Evolutionary conservation across 108 stramenopile species (phyloP), one percentile per base, ranked within the genome.

Genomic region (Fragilariopsis cylindrus): DNA sequence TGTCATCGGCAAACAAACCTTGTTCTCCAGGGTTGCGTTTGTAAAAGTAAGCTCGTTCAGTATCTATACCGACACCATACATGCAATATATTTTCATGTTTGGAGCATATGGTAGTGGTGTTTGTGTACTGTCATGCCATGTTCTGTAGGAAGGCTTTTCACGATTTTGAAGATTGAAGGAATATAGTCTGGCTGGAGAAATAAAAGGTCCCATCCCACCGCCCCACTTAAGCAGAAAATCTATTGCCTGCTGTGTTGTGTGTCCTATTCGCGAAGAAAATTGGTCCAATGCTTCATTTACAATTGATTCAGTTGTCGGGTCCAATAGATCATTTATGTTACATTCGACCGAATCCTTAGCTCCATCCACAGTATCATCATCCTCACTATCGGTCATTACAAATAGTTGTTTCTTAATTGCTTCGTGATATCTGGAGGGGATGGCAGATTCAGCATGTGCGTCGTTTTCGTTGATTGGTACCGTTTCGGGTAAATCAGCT

Each of bases 31-130:
- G 54, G 60, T 92, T 84, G 43, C 81, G 80, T 69, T 91, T 85
- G 76, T 95, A 95, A 68, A 83, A 87, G 72, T 93, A 97, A 3
- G 87, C 82, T 7, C 87, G 81, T 74, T 96, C 95, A 3, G 96
- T 92, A 48, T 83, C 84, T 7, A 90, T 40, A 47, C 92, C 92
- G 15, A 83, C 80, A 7, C 96, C 96, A 74, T 97, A 97, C 40
- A 97, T 46, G 58, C 96, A 97, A 65, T 88, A 93, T 19, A 95
- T 85, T 46, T 90, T 96, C 81, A 96, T 74, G 13, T 83, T 82
- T 9, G 96, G 92, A 15, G 94, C 96, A 42, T 82, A 13, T 8
- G 96, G 96, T 6, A 97, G 83, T 21, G 92, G 87, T 16, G 90
- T 84, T 12, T 68, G 76, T 0, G 88, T 70, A 8, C 89, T 82